Conservation (phyloP, 2,329 filamentous ascomycete genomes). For the Pseudogymnoascus pannorum region DNA sequence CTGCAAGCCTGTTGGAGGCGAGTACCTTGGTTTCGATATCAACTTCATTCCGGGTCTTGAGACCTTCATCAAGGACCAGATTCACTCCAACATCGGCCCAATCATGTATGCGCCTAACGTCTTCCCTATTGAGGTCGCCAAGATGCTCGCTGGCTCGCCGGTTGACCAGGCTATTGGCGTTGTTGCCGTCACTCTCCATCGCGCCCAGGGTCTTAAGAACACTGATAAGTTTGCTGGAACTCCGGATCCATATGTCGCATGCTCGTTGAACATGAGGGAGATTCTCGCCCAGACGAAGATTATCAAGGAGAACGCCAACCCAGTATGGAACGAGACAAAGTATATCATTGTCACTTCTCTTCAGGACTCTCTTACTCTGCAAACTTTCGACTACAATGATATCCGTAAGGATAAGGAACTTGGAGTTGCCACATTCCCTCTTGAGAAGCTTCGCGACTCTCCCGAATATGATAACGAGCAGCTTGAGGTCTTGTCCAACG, state of each 20-base stretch:
- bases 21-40: constrained; percentile 95
- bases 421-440: constrained; percentile 73
- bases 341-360: constrained; percentile 92
- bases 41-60: constrained; percentile 97
- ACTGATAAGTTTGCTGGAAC: constrained; percentile 88
- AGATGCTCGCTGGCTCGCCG: constrained; percentile 90
- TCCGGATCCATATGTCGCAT: constrained; percentile 78
- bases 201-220: constrained; percentile 89
- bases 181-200: constrained; percentile 82
- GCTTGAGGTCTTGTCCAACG: constrained; percentile 76
- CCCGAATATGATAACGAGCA: constrained; percentile 75
- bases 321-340: constrained; percentile 93
- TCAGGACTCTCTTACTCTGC: constrained; percentile 77
- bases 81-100: constrained; percentile 84
- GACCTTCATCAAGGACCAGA: constrained; percentile 88
- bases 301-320: constrained; percentile 74
- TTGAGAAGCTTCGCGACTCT: constrained; percentile 74
- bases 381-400: constrained; percentile 89
- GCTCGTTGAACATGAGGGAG: constrained; percentile 77
- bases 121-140: constrained; percentile 96
- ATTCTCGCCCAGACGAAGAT: constrained; percentile 85
- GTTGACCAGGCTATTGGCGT: constrained; percentile 96
- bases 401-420: constrained; percentile 95
- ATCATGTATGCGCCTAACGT: constrained; percentile 99
- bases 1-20: constrained; percentile 93